These are phyloP conservation scores for Tylopilus subfusipes DNA, from an alignment of 768 basidiomycete genomes.

Conservation along the genomic window DNA sequence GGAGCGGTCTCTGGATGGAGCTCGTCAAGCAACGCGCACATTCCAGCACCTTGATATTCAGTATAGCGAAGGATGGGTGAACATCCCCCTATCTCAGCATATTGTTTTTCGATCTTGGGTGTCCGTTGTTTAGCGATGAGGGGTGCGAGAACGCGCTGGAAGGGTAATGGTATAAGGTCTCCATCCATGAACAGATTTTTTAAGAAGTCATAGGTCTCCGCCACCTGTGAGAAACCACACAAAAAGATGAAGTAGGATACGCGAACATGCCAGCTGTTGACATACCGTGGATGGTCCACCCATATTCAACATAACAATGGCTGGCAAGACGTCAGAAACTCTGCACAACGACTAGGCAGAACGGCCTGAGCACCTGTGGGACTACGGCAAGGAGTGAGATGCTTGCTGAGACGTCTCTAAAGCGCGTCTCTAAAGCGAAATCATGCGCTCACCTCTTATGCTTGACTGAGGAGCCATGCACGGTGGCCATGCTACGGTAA, in stretches of 20 bases:
- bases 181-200: constrained; percentile 87
- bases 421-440: no score
- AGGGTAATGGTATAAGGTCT: constrained; percentile 93
- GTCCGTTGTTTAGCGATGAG: constrained; percentile 85
- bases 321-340: constrained; percentile 37
- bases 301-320: constrained; percentile 98
- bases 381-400: constrained; percentile 34
- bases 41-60: constrained; percentile 79
- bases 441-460: constrained; percentile 41
- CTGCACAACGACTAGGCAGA: not conserved
- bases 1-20: constrained; percentile 91
- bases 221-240: constrained; percentile 49
- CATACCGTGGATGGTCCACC: constrained; percentile 90
- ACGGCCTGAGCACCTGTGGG: constrained; percentile 51
- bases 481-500: constrained; percentile 42
- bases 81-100: constrained; percentile 91
- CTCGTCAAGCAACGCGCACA: constrained; percentile 90
- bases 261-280: constrained; percentile 4
- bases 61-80: constrained; percentile 95
- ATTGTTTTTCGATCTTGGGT: constrained; percentile 92
- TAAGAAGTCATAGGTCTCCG: constrained; percentile 91
- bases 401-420: not conserved
- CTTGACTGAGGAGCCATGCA: constrained; percentile 37
- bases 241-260: constrained; percentile 1
- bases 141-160: constrained; percentile 85